These are phyloP conservation scores for Erythrophleum fordii DNA, from an alignment of 306 rosid species.

Conservation along the genomic window DNA sequence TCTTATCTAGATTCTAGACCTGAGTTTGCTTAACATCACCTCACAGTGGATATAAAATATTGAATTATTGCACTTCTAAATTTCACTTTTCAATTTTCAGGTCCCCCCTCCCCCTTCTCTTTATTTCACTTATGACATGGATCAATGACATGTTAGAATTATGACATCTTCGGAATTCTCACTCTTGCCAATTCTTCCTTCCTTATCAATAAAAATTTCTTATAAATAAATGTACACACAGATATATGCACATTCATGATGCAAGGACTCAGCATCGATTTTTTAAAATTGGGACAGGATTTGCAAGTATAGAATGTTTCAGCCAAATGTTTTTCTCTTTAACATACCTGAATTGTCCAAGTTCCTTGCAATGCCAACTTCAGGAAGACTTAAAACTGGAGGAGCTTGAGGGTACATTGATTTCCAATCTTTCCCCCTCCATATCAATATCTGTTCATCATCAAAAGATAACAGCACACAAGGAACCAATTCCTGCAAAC, in stretches of 20 bases:
- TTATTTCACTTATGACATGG: too few species aligned
- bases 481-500: conserved; percentile 91
- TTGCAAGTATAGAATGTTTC: conserved; percentile 21
- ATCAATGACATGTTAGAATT: too few species aligned
- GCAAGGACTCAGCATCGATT: not conserved
- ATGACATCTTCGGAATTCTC: not conserved
- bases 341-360: conserved; percentile 55
- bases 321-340: conserved; percentile 19
- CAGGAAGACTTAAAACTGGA: conserved; percentile 41
- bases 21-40: conserved; percentile 20
- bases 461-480: conserved; percentile 92
- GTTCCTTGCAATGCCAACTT: conserved; percentile 40
- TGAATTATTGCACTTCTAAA: not conserved
- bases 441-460: conserved; percentile 79
- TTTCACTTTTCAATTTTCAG: not conserved
- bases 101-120: not conserved
- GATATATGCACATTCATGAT: not conserved
- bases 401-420: conserved; percentile 54
- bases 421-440: conserved; percentile 87
- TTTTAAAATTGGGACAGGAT: not conserved
- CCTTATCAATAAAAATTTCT: conserved; percentile 15
- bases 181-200: conserved; percentile 13
- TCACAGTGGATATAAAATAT: not conserved
- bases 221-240: not conserved
- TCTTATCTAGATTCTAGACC: conserved; percentile 5